These are phyloP conservation scores for Lipomyces yamadae DNA, from an alignment of 805 yeast species.

Conservation along the genomic window DNA sequence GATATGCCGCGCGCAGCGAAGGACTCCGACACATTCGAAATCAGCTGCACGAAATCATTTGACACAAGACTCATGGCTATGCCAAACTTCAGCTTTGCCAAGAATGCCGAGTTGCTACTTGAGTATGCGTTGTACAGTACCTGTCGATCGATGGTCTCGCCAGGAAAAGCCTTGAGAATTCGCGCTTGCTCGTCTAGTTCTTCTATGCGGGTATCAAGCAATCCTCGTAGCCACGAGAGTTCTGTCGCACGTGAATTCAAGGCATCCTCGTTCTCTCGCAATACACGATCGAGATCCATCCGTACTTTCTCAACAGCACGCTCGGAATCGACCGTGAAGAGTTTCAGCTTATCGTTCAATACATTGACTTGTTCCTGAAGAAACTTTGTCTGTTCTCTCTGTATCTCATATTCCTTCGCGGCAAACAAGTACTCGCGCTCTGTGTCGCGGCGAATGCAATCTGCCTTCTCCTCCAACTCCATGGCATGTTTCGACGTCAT, in stretches of 20 bases:
- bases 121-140: constrained; percentile 17
- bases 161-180: constrained; percentile 3
- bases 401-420: constrained; percentile 23
- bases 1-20: constrained; percentile 22
- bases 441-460: not conserved
- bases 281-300: constrained; percentile 7
- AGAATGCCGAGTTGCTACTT: constrained; percentile 20
- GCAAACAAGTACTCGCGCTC: constrained; percentile 20
- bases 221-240: constrained; percentile 29
- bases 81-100: constrained; percentile 29
- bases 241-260: constrained; percentile 27
- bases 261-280: constrained; percentile 26
- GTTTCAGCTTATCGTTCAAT: constrained; percentile 23
- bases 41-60: constrained; percentile 25
- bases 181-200: constrained; percentile 32
- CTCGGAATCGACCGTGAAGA: constrained; percentile 12
- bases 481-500: constrained; percentile 12
- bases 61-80: constrained; percentile 31
- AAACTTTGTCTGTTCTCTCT: constrained; percentile 22
- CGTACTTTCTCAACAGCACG: constrained; percentile 10
- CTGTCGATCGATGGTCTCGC: constrained; percentile 9
- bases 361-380: constrained; percentile 26
- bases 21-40: constrained; percentile 10
- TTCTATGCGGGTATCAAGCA: constrained; percentile 23
- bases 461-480: constrained; percentile 20